Evolutionary conservation across 805 yeast genomes (phyloP).

Genomic region (Hanseniaspora meyeri): DNA sequence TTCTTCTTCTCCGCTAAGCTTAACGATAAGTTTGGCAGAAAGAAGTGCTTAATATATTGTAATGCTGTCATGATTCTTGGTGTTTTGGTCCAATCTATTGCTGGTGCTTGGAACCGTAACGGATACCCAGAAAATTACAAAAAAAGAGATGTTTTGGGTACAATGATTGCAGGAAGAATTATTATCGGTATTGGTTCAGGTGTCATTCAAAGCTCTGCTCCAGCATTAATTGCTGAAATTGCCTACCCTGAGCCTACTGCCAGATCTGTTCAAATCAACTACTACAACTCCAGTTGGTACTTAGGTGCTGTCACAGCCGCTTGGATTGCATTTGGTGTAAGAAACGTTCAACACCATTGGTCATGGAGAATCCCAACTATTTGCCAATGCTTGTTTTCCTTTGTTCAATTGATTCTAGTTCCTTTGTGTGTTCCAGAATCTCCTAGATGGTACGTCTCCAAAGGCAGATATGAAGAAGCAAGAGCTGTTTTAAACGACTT

Average conservation of each 20-base stretch:
- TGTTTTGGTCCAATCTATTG: slow-evolving; percentile 14
- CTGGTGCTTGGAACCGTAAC: slow-evolving; percentile 21
- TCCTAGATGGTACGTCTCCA: slow-evolving; percentile 35
- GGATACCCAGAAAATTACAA: slow-evolving; percentile 28
- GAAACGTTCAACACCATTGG: slow-evolving; percentile 25
- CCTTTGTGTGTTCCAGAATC: slow-evolving; percentile 38
- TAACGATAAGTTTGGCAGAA: slow-evolving; percentile 34
- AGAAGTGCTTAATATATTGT: slow-evolving; percentile 22
- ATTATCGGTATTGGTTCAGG: slow-evolving; percentile 38
- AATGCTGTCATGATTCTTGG: slow-evolving; percentile 18
- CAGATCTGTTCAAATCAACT: slow-evolving; percentile 32
- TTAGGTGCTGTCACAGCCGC: slow-evolving; percentile 42
- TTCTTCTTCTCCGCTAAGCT: slow-evolving; percentile 24
- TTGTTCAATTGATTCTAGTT: slow-evolving; percentile 30
- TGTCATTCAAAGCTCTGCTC: slow-evolving; percentile 33
- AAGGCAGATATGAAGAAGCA: slow-evolving; percentile 35
- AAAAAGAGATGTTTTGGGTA: slow-evolving; percentile 29
- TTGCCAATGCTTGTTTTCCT: slow-evolving; percentile 39
- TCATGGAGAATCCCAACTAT: slow-evolving; percentile 46
- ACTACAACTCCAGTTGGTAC: slow-evolving; percentile 42
- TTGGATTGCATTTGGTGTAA: slow-evolving; percentile 40
- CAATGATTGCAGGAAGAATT: slow-evolving; percentile 35
- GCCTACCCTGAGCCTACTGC: slow-evolving; percentile 35
- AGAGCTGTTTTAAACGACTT: slow-evolving; percentile 29
- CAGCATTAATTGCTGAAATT: slow-evolving; percentile 40